Conservation (phyloP, 2,329 filamentous ascomycete species). For the Epichloe sp. region DNA sequence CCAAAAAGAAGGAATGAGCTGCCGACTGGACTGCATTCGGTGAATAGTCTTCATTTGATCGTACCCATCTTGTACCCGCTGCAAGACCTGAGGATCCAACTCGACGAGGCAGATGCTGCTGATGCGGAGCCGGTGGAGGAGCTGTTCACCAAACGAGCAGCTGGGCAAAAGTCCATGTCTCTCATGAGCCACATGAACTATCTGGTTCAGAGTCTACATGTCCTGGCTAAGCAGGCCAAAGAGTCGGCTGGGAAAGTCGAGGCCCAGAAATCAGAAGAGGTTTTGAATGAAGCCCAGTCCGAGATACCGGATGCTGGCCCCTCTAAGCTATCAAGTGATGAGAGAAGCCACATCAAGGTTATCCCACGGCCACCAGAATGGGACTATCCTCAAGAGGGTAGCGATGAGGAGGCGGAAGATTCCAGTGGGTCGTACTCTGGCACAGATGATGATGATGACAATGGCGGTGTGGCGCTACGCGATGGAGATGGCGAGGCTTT, state of each 20-base stretch:
- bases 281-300: not conserved
- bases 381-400: slow-evolving; percentile 31
- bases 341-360: slow-evolving; percentile 52
- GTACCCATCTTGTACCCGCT: slow-evolving; percentile 63
- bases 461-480: slow-evolving; percentile 28
- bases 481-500: slow-evolving; percentile 13
- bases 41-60: slow-evolving; percentile 53
- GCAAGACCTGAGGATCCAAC: slow-evolving; percentile 49
- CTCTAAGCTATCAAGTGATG: slow-evolving; percentile 20
- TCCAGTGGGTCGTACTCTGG: slow-evolving; percentile 21
- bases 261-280: slow-evolving; percentile 6
- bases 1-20: slow-evolving; percentile 48
- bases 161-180: slow-evolving; percentile 43
- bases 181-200: slow-evolving; percentile 67
- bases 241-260: slow-evolving; percentile 9
- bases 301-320: slow-evolving; percentile 5
- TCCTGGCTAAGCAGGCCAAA: slow-evolving; percentile 44
- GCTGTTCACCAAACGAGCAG: slow-evolving; percentile 47
- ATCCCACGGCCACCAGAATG: slow-evolving; percentile 72
- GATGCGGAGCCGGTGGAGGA: slow-evolving; percentile 52
- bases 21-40: slow-evolving; percentile 43
- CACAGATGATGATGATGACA: slow-evolving; percentile 26
- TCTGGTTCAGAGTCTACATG: slow-evolving; percentile 56
- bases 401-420: slow-evolving; percentile 25
- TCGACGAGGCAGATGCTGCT: slow-evolving; percentile 47